Conservation (phyloP, 306 rosid species). For the Malus asiatica region DNA sequence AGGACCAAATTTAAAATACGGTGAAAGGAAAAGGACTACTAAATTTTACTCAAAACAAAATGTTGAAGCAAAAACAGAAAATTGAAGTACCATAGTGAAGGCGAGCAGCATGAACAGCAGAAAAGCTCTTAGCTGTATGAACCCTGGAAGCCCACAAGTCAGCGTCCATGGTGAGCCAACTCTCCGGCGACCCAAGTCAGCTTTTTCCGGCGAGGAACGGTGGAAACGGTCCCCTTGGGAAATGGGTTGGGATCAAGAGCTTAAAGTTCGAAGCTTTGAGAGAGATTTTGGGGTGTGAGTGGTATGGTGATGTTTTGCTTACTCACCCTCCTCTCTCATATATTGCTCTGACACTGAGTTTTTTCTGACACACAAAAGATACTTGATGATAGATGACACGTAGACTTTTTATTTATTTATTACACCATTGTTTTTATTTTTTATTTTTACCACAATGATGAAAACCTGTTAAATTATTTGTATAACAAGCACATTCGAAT, state of each 20-base stretch:
- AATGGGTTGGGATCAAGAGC: constrained; percentile 12
- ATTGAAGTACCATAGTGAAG: constrained; percentile 59
- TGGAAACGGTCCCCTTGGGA: not conserved
- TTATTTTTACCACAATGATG: not conserved
- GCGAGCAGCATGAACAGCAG: constrained; percentile 54
- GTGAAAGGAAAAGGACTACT: not conserved
- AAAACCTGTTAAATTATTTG: too few relatives aligned
- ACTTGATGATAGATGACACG: constrained; percentile 34
- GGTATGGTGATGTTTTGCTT: constrained; percentile 29
- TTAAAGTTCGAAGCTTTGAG: not conserved
- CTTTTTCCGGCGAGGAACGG: constrained; percentile 8
- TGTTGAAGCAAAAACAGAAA: not conserved
- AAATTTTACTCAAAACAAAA: not conserved
- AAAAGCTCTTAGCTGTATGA: constrained; percentile 45
- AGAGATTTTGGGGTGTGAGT: not conserved
- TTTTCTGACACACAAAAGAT: constrained; percentile 45
- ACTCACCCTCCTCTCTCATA: constrained; percentile 14
- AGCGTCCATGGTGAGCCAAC: constrained; percentile 48
- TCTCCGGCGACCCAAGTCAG: constrained; percentile 11
- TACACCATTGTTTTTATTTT: not conserved
- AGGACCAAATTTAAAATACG: not conserved
- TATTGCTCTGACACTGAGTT: constrained; percentile 35
- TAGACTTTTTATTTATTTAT: not conserved
- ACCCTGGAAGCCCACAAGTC: constrained; percentile 59
- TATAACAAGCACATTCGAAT: too few relatives aligned